Evolutionary conservation across 768 basidiomycete species (phyloP).

Genomic region (Boletus tylopilopsis): DNA sequence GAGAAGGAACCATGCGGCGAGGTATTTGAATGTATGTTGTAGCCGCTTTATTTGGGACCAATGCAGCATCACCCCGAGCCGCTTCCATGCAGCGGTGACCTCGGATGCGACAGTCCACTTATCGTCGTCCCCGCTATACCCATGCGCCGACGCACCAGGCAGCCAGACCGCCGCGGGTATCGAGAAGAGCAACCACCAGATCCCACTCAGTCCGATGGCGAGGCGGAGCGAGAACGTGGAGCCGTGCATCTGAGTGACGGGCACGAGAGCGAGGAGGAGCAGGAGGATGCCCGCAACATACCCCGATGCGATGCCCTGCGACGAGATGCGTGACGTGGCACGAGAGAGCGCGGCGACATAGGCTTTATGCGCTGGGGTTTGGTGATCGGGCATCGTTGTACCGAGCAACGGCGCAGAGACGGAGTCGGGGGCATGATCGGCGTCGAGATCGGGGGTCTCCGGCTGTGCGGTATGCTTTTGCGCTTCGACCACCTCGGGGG

Average conservation of each 20-base stretch:
- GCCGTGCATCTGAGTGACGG: slow-evolving; percentile 68
- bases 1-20: slow-evolving; percentile 92
- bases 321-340: slow-evolving; percentile 81
- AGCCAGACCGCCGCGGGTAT: slow-evolving; percentile 76
- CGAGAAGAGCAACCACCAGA: slow-evolving; percentile 86
- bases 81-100: slow-evolving; percentile 67
- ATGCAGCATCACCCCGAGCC: slow-evolving; percentile 70
- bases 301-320: slow-evolving; percentile 80
- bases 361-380: slow-evolving; percentile 26
- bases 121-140: slow-evolving; percentile 7
- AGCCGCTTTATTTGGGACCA: slow-evolving; percentile 71
- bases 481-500: slow-evolving; percentile 52
- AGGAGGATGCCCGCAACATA: slow-evolving; percentile 80
- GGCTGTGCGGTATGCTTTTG: slow-evolving; percentile 28
- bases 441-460: slow-evolving; percentile 20
- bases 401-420: slow-evolving; percentile 38
- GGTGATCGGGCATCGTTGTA: slow-evolving; percentile 6
- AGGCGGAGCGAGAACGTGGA: slow-evolving; percentile 77
- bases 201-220: slow-evolving; percentile 79
- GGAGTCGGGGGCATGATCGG: slow-evolving; percentile 21
- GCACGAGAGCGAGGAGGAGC: slow-evolving; percentile 71
- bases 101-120: slow-evolving; percentile 49
- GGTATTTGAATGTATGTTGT: slow-evolving; percentile 82
- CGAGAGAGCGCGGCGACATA: slow-evolving; percentile 60
- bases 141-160: slow-evolving; percentile 35